phyloP scores from a whole-genome alignment of 2,329 filamentous ascomycete species.

The Sarocladium strictum region DNA sequence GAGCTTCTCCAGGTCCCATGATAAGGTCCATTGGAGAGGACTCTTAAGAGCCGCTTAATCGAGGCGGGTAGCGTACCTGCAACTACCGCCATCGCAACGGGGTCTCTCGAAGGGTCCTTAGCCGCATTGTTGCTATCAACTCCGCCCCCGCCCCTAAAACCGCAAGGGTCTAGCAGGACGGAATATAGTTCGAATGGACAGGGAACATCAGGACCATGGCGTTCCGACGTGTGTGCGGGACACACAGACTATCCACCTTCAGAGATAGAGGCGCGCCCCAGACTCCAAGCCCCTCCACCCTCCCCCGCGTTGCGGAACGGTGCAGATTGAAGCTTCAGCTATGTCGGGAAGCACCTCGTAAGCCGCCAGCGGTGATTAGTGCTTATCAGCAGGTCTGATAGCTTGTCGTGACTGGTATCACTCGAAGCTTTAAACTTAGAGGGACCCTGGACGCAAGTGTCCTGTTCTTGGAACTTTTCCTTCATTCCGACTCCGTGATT shows the following conservation, averaged over 20 bases:
- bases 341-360: background rate
- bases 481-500: background rate
- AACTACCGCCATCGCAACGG: background rate
- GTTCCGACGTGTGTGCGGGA: background rate
- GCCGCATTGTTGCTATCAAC: background rate
- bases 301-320: constrained; percentile 6
- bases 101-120: constrained; percentile 1
- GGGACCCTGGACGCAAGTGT: background rate
- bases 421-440: background rate
- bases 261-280: background rate
- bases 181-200: background rate
- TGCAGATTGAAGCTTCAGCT: background rate
- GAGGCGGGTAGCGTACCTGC: constrained; percentile 4
- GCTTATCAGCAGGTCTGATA: background rate
- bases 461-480: background rate
- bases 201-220: background rate
- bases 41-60: background rate
- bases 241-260: background rate
- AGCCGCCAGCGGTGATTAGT: background rate
- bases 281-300: background rate
- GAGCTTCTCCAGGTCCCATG: background rate
- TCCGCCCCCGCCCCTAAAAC: background rate
- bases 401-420: background rate
- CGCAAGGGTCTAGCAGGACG: background rate
- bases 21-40: background rate